Evolutionary conservation across 2,329 filamentous ascomycete genomes (phyloP).

Genomic region (Fusarium sp.): DNA sequence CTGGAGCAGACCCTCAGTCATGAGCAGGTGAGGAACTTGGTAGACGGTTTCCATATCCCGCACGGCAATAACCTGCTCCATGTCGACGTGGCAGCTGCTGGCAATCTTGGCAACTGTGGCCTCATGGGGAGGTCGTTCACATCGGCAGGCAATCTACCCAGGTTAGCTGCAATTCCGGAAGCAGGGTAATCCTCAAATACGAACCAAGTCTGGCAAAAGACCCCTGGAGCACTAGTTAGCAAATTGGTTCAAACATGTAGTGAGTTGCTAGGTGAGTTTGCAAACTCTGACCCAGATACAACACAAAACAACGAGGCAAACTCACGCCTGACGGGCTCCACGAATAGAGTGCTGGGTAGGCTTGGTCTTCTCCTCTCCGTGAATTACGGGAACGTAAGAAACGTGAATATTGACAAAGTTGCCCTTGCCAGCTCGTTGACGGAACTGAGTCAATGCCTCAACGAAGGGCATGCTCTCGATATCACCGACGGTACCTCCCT

Average conservation of each 20-base stretch:
- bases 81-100: conserved; percentile 86
- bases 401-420: conserved; percentile 94
- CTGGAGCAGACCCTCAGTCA: conserved; percentile 80
- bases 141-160: conserved; percentile 87
- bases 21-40: conserved; percentile 92
- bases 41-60: conserved; percentile 92
- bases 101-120: conserved; percentile 88
- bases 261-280: background rate
- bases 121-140: conserved; percentile 79
- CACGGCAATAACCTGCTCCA: conserved; percentile 88
- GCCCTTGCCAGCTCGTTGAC: conserved; percentile 76
- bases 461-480: conserved; percentile 91
- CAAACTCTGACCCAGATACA: background rate
- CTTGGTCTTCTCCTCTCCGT: conserved; percentile 91
- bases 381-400: conserved; percentile 80
- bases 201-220: background rate
- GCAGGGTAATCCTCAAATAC: background rate
- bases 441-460: conserved; percentile 79
- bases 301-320: background rate
- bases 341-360: conserved; percentile 93
- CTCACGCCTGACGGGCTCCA: conserved; percentile 56
- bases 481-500: conserved; percentile 78
- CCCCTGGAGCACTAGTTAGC: background rate
- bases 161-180: background rate
- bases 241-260: background rate